Evolutionary conservation across 1,284 basidiomycete genomes (phyloP).

Genomic region (Ganoderma meredithae): DNA sequence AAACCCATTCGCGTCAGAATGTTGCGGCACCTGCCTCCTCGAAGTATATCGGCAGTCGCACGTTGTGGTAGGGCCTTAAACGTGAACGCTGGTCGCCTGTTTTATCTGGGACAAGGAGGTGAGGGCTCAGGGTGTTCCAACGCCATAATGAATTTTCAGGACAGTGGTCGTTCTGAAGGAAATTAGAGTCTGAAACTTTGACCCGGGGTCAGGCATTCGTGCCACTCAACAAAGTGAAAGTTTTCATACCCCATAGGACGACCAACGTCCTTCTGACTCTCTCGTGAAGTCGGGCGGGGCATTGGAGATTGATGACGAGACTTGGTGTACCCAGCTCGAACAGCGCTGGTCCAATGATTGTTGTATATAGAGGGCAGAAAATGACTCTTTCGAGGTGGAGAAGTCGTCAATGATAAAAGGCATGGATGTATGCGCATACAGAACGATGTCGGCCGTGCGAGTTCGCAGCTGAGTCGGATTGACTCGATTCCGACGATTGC

Average conservation of each 20-base stretch:
- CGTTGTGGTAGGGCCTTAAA: constrained; percentile 48
- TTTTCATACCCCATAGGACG: background rate
- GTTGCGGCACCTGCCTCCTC: constrained; percentile 46
- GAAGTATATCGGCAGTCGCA: constrained; percentile 53
- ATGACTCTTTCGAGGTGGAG: background rate
- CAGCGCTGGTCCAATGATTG: background rate
- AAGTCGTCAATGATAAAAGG: background rate
- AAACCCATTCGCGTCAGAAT: background rate
- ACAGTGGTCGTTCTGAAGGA: background rate
- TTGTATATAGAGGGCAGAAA: too few species aligned
- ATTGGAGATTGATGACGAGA: background rate
- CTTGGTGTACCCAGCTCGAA: too few species aligned
- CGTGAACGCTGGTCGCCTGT: too few species aligned
- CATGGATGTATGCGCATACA: background rate
- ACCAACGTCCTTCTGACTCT: background rate
- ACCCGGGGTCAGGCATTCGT: background rate
- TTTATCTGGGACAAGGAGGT: too few species aligned
- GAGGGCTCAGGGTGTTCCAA: too few species aligned
- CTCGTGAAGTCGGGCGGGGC: background rate
- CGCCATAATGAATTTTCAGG: too few species aligned
- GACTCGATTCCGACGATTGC: constrained; percentile 6
- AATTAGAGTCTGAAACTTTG: background rate
- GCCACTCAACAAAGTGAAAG: background rate
- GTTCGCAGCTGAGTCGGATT: background rate
- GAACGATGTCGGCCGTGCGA: background rate